Conservation (phyloP, 345 rosid genomes). For the Citropsis articulata region DNA sequence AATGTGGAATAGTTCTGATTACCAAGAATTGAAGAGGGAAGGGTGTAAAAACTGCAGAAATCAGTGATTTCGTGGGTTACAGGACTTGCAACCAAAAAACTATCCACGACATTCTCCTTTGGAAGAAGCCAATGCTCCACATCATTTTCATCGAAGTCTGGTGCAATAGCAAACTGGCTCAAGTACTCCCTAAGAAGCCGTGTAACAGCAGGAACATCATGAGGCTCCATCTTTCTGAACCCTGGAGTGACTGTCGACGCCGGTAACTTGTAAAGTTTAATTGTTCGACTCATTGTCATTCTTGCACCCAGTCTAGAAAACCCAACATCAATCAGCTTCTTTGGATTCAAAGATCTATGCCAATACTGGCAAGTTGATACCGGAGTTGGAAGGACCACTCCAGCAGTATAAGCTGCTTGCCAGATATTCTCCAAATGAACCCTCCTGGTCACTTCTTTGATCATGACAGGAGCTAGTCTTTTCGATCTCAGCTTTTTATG, state of each 20-base stretch:
- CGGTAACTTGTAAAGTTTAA: constrained; percentile 36
- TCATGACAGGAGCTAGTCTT: constrained; percentile 49
- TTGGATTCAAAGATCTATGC: constrained; percentile 46
- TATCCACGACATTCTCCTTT: constrained; percentile 31
- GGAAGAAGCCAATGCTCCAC: constrained; percentile 50
- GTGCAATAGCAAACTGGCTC: constrained; percentile 38
- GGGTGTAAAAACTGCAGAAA: constrained; percentile 53
- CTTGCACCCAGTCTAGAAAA: constrained; percentile 42
- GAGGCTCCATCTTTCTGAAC: constrained; percentile 42
- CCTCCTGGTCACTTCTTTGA: constrained; percentile 47
- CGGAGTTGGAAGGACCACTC: constrained; percentile 47
- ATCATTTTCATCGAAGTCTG: constrained; percentile 39
- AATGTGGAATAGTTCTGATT: constrained; percentile 34
- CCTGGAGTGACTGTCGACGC: constrained; percentile 41
- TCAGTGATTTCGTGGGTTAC: constrained; percentile 41
- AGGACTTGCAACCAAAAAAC: constrained; percentile 40
- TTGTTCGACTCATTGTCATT: constrained; percentile 48
- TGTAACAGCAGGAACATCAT: constrained; percentile 39
- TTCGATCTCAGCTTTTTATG: constrained; percentile 45
- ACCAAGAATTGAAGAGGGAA: constrained; percentile 52
- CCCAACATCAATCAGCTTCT: constrained; percentile 51
- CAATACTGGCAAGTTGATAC: constrained; percentile 40
- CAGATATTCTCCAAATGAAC: constrained; percentile 45
- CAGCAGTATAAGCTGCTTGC: constrained; percentile 49
- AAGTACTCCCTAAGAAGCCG: constrained; percentile 37